Evolutionary conservation across 2,329 filamentous ascomycete genomes (phyloP).

Genomic region (Aspergillus pseudoglaucus): DNA sequence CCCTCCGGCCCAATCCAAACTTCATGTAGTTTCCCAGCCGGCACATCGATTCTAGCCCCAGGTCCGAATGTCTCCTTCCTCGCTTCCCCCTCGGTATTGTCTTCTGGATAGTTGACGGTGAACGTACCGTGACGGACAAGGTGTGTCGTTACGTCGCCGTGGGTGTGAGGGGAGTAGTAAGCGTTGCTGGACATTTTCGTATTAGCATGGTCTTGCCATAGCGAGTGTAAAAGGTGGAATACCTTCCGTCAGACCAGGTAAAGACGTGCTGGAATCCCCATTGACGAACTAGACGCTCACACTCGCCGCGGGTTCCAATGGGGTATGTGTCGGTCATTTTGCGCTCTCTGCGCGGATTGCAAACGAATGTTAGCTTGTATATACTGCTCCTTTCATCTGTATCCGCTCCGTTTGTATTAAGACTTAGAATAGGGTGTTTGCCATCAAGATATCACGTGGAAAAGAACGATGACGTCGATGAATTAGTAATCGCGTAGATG

Average conservation of each 20-base stretch:
- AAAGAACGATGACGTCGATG: not conserved
- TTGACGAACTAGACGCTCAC: conserved; percentile 48
- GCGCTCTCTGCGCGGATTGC: not conserved
- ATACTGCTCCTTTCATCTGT: not conserved
- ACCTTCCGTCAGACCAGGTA: conserved; percentile 56
- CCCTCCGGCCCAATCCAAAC: conserved; percentile 56
- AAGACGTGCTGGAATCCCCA: conserved; percentile 58
- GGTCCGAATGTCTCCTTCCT: conserved; percentile 51
- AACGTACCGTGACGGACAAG: conserved; percentile 52
- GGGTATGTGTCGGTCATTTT: conserved; percentile 26
- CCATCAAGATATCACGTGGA: not conserved
- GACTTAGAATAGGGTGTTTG: not conserved
- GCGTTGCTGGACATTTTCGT: conserved; percentile 40
- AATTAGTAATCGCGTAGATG: not conserved
- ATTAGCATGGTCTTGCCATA: not conserved
- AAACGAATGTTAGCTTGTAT: not conserved
- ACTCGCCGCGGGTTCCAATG: conserved; percentile 36
- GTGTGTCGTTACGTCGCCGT: conserved; percentile 52
- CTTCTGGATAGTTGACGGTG: conserved; percentile 53
- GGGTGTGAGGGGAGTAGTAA: conserved; percentile 55
- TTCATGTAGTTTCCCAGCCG: conserved; percentile 51
- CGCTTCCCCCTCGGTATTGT: conserved; percentile 29
- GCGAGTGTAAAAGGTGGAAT: conserved; percentile 13
- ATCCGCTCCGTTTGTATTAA: not conserved
- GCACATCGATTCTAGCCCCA: conserved; percentile 52